Base-by-base conservation (phyloP, 768 basidiomycete species). In the Tubosaeta sp. region DNA sequence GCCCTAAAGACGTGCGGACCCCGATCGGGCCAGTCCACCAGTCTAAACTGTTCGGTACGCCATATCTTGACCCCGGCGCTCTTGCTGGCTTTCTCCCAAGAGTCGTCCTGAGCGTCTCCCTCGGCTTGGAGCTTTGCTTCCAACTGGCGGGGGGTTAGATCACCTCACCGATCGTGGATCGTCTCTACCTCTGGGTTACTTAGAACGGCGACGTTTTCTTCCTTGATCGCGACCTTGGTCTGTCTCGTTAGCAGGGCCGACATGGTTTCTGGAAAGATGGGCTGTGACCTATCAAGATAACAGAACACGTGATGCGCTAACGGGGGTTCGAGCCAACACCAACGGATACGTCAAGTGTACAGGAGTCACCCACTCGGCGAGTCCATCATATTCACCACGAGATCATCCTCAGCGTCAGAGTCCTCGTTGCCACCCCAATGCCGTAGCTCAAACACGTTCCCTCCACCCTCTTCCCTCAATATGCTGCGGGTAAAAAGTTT, bases 131-230 rank as follows among this genome's bases (percentile, higher is more conserved):
- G 75, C 9, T 75, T 72, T 19, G 81, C 80, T 69, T 83, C 82
- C 49, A 57, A 49, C 52, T 54, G 43, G 46, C 10, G 31, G 29
- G 4, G 47, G 21, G 42, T 25, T n/a, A 42, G 41, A 38, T 35
- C 25, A 14, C 3, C 9, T 24, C 48, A 18, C 30, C 24, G 41
- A 42, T 21, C 36, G 31, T 30, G n/a, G 29, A 18, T 21, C 22
- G 19, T 38, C 14, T 78, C 58, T 64, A 81, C 81, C 63, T 84
- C 81, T 40, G 81, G 81, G 41, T 82, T 29, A 19, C 38, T 83
- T 9, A 85, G 71, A 35, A 85, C 71, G 16, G 79, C 79, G 39
- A 81, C 83, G 57, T 84, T 83, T 2, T 79, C 78, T 58, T 84
- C 80, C 58, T 81, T 73, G 58, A 86, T 83, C 59, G 81, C 71